Evolutionary conservation across 495 filamentous ascomycete genomes (phyloP), one percentile per base, ranked within the genome.

Genomic region (Trichoderma orchidacearum): DNA sequence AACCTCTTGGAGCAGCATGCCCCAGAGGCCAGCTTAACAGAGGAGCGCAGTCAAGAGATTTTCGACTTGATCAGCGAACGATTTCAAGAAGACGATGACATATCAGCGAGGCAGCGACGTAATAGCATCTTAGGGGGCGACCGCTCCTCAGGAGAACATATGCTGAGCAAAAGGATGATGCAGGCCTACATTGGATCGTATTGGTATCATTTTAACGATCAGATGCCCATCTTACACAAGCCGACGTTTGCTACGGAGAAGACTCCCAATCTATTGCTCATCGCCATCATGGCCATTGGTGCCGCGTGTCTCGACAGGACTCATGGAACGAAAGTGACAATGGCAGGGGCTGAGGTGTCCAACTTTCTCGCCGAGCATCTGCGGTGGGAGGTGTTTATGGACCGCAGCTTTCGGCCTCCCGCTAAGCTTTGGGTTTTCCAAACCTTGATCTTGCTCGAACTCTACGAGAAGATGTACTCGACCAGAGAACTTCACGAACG

Each of bases 351-450:
- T 2, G 80, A 89, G 56, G 72, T 97, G 28, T 86, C 90, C 36
- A 87, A 86, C 64, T 93, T 96, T 65, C 72, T 96, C 32, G 87
- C 89, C 2, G 92, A 87, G 86, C 89, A 95, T 73, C 70, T 97
- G 11, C 80, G 93, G 29, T 96, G 91, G 86, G 85, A 91, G 64
- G 84, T 92, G 56, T 96, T 97, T 64, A 90, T 86, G 72, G 86
- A 96, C 66, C 77, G 79, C 27, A 90, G 95, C 67, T 95, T 92
- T 69, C 76, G 86, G n/a, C 91, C 93, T 7, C 92, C 93, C 3
- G 93, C 93, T 15, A 93, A 95, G 70, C 75, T 98, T n/a, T 98
- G 93, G 93, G 80, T 95, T 18, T 96, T 97, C 69, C 93, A 98
- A 66, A 85, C 93, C 0, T 73, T 97, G 36, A 68, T 98, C 13